A percentile compares a stretch with the other conserved stretches of the same genome.
These are phyloP conservation scores for Hemisphaericaspora lyxosophila DNA, from an alignment of 1,139 yeast species.

Conservation along the genomic window DNA sequence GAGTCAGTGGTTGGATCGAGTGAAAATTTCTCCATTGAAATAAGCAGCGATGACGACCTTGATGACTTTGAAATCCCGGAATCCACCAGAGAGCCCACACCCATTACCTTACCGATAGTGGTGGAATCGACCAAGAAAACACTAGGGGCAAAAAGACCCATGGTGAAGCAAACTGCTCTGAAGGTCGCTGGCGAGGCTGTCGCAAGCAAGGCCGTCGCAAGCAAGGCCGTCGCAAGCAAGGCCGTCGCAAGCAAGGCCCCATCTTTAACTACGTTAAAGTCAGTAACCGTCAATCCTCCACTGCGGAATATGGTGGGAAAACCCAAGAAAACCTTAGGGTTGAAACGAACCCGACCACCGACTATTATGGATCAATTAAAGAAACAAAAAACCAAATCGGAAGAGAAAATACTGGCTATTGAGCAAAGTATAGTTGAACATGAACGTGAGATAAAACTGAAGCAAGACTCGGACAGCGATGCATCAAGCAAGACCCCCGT, in stretches of 20 bases:
- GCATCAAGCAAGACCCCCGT: background rate
- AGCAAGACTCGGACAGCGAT: background rate
- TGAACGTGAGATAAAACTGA: too few relatives aligned
- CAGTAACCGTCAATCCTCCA: too few relatives aligned
- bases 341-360: conserved; percentile 14
- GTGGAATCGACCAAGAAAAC: conserved; percentile 2
- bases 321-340: conserved; percentile 17
- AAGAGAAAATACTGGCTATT: background rate
- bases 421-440: background rate
- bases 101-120: background rate
- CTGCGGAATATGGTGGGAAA: background rate
- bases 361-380: conserved; percentile 18
- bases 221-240: background rate
- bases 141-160: conserved; percentile 5
- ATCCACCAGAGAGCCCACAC: conserved; percentile 4
- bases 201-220: background rate
- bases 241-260: background rate
- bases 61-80: conserved; percentile 1
- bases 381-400: conserved; percentile 2
- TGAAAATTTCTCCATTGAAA: background rate
- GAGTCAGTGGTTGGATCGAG: background rate
- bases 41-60: conserved; percentile 1
- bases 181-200: too few relatives aligned
- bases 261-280: too few relatives aligned
- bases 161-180: background rate